Evolutionary conservation across 768 basidiomycete species (phyloP), one percentile per base, ranked within the genome.

Genomic region (Leccinellum albellum): DNA sequence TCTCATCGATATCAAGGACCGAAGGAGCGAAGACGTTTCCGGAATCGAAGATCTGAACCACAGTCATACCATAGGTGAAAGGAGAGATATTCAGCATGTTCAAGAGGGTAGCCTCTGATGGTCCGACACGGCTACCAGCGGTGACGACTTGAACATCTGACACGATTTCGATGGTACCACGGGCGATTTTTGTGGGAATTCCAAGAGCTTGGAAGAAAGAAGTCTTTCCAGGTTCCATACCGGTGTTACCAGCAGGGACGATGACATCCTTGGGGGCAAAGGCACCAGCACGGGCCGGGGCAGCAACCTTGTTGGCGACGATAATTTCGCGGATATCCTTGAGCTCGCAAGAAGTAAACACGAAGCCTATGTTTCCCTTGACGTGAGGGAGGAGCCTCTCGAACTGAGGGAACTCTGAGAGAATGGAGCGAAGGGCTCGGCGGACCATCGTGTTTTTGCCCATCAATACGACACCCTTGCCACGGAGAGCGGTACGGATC

Each of bases 381-480:
- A 99, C 81, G 81, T 91, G 85, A 63, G 94, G 96, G 58, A 99
- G 88, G 76, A 99, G 89, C 70, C 86, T 89, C 81, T 99, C 97
- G 80, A 88, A 95, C 72, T 94, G 88, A 53, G 96, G 97, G 81
- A 78, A 81, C 67, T 98, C 97, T 64, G 82, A 59, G 70, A 98
- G 86, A 77, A 98, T 86, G 69, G 87, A 82, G 62, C 97, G 94
- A 61, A 99, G 84, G 59, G 94, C 97, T 68, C 97, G 93, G 79
- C 97, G 92, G 69, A 99, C 95, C 96, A 98, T 98, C 73, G 97
- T 99, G 87, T 99, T 99, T 81, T 99, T 99, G 73, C 97, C 97
- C 97, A 99, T 99, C 68, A 99, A 78, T 64, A 99, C 94, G 59
- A 94, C 79, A 80, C 92, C 97, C 75, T 91, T 94, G 70, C 94